Evolutionary conservation across 108 stramenopile species (phyloP).

Genomic region (Cyclotella sp.): DNA sequence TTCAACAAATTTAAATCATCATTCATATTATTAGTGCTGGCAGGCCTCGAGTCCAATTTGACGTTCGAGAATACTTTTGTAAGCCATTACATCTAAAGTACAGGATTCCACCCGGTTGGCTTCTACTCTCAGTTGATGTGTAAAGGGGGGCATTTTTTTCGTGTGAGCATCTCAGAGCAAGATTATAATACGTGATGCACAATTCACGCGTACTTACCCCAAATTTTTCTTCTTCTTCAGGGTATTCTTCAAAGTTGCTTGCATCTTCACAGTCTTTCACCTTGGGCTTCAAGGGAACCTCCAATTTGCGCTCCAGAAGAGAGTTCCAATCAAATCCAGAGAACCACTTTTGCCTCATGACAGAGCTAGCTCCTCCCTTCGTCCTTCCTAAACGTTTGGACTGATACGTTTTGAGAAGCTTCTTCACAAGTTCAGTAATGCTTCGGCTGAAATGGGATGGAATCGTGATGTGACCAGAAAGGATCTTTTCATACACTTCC

Average conservation of each 20-base stretch:
- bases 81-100: background rate
- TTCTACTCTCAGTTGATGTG: background rate
- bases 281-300: constrained; percentile 59
- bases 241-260: constrained; percentile 56
- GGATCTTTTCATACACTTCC: constrained; percentile 67
- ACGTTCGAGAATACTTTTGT: too few relatives aligned
- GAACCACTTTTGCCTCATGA: constrained; percentile 91
- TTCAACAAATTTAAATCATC: background rate
- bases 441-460: constrained; percentile 63
- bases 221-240: constrained; percentile 27
- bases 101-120: constrained; percentile 38
- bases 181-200: too few relatives aligned
- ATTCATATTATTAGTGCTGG: background rate
- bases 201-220: constrained; percentile 13
- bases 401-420: constrained; percentile 76
- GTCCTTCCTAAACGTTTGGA: constrained; percentile 82
- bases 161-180: too few relatives aligned
- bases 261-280: constrained; percentile 41
- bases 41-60: background rate
- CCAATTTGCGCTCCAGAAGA: constrained; percentile 57
- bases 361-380: constrained; percentile 73
- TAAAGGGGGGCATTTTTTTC: background rate
- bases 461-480: constrained; percentile 52
- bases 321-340: constrained; percentile 83
- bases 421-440: constrained; percentile 75